Evolutionary conservation across 2,329 filamentous ascomycete genomes (phyloP).

Genomic region (Aspergillus quadricinctus): DNA sequence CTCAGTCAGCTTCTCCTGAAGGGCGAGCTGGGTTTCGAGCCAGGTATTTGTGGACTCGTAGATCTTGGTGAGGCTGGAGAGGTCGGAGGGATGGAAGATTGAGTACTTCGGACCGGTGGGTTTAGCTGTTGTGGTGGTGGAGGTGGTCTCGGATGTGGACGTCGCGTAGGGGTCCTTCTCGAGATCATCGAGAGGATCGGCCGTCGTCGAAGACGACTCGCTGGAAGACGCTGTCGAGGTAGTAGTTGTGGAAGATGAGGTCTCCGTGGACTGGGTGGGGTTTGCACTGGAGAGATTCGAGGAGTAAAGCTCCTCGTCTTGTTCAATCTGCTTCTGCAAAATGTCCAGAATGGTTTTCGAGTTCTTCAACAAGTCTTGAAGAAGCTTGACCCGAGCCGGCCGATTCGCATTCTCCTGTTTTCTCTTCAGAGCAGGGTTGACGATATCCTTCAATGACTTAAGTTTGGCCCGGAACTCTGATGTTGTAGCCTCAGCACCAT

Average conservation of each 20-base stretch:
- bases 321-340: conserved; percentile 69
- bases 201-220: conserved; percentile 17
- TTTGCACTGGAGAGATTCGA: conserved; percentile 48
- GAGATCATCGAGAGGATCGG: conserved; percentile 64
- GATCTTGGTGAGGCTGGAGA: conserved; percentile 60
- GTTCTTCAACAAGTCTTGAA: conserved; percentile 68
- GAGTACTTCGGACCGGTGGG: conserved; percentile 54
- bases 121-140: conserved; percentile 31
- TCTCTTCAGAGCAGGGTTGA: conserved; percentile 71
- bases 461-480: conserved; percentile 72
- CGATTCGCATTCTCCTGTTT: conserved; percentile 68
- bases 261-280: conserved; percentile 30
- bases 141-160: conserved; percentile 32
- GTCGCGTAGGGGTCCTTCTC: conserved; percentile 62
- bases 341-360: conserved; percentile 66
- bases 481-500: conserved; percentile 70
- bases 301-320: conserved; percentile 59
- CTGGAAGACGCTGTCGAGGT: conserved; percentile 43
- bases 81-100: conserved; percentile 68
- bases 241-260: conserved; percentile 40
- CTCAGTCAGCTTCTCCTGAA: conserved; percentile 65
- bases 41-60: conserved; percentile 64
- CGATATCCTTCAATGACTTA: conserved; percentile 71
- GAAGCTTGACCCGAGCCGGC: conserved; percentile 61
- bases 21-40: conserved; percentile 66